Evolutionary conservation across 805 yeast genomes (phyloP).

Genomic region (Candida krabiensis): DNA sequence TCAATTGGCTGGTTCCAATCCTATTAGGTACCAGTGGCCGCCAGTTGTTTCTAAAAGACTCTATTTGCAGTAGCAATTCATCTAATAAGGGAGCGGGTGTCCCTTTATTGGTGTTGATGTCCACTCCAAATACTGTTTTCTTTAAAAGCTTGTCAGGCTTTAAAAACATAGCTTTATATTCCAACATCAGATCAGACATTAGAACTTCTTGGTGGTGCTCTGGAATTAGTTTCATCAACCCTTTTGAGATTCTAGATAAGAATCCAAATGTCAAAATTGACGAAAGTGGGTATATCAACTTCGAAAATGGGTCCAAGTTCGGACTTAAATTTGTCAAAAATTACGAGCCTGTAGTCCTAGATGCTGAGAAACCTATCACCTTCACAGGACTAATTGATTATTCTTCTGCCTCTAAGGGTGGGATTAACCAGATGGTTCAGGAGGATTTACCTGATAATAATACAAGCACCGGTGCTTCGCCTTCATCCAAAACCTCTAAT

Average conservation of each 20-base stretch:
- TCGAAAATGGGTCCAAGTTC: slow-evolving; percentile 35
- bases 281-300: slow-evolving; percentile 43
- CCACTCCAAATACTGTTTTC: slow-evolving; percentile 60
- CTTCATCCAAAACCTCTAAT: slow-evolving; percentile 7
- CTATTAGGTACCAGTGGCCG: slow-evolving; percentile 70
- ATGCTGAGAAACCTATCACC: slow-evolving; percentile 45
- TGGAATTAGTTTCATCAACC: slow-evolving; percentile 63
- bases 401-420: slow-evolving; percentile 6
- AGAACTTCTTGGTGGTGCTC: slow-evolving; percentile 85
- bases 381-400: slow-evolving; percentile 25
- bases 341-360: slow-evolving; percentile 59
- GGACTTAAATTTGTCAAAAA: slow-evolving; percentile 46
- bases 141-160: slow-evolving; percentile 55
- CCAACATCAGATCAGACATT: slow-evolving; percentile 77
- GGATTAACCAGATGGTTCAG: slow-evolving; percentile 17
- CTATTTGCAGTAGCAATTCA: slow-evolving; percentile 3
- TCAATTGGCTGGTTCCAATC: slow-evolving; percentile 63
- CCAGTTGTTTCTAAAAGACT: slow-evolving; percentile 68
- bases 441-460: slow-evolving; percentile 23
- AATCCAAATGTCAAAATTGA: slow-evolving; percentile 36
- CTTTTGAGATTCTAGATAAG: slow-evolving; percentile 44
- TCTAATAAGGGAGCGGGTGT: not conserved
- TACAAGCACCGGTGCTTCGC: not conserved
- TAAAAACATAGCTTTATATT: slow-evolving; percentile 57
- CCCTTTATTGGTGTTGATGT: slow-evolving; percentile 68